phyloP scores from a whole-genome alignment of 192 early-diverging fungal genomes.

The Spizellomyces punctatus region DNA sequence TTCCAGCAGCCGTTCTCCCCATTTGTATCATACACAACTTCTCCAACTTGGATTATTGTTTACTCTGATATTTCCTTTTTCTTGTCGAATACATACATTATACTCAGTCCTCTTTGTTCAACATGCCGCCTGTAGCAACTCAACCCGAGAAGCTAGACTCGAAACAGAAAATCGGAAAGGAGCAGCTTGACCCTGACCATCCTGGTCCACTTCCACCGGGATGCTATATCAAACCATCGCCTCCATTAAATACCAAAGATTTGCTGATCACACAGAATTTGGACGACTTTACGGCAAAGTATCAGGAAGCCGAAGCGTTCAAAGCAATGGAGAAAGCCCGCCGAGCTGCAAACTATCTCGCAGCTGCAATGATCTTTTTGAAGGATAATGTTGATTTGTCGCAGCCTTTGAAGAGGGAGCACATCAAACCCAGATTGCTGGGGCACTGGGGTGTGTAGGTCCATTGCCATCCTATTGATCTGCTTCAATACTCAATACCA shows the following conservation, averaged over 20 bases:
- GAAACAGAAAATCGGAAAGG: neutral
- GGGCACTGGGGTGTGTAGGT: constrained; percentile 43
- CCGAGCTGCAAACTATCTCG: constrained; percentile 44
- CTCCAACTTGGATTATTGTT: too few species aligned
- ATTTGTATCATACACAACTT: too few species aligned
- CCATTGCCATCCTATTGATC: neutral
- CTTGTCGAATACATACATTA: too few species aligned
- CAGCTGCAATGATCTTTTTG: constrained; percentile 50
- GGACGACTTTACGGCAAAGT: constrained; percentile 6
- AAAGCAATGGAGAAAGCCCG: constrained; percentile 9
- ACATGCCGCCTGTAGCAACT: too few species aligned
- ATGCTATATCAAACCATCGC: neutral
- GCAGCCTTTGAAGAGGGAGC: constrained; percentile 22
- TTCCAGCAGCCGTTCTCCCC: too few species aligned
- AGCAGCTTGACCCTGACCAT: constrained; percentile 17
- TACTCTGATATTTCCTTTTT: too few species aligned
- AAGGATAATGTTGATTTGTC: constrained; percentile 36
- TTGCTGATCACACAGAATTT: constrained; percentile 14
- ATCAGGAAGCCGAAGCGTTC: constrained; percentile 14
- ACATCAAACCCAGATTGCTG: constrained; percentile 47
- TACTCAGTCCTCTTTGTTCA: too few species aligned
- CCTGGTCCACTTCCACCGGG: constrained; percentile 25
- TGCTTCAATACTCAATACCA: constrained; percentile 1
- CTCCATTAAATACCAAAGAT: constrained; percentile 15
- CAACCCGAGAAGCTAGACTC: too few species aligned